phyloP scores from a whole-genome alignment of 495 filamentous ascomycete species.

The Penicillium paxilli region DNA sequence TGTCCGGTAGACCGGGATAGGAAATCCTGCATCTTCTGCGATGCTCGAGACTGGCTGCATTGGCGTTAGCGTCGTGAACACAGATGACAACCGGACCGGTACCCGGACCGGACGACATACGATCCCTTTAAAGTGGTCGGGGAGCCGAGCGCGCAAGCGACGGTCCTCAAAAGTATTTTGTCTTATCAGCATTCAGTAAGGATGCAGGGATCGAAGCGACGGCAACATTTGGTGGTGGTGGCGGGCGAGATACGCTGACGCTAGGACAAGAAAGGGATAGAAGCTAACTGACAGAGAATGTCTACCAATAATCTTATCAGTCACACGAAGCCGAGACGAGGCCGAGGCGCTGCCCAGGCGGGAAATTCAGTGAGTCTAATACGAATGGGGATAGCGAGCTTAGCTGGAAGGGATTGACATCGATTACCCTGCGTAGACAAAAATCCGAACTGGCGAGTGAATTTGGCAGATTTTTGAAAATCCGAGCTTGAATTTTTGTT shows the following conservation, averaged over 20 bases:
- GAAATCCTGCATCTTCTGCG: neutral
- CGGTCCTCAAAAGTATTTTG: neutral
- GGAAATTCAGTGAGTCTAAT: neutral
- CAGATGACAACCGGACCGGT: slow-evolving; percentile 2
- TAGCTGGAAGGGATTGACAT: no score
- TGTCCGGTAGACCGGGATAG: slow-evolving; percentile 9
- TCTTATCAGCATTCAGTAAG: neutral
- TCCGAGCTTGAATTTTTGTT: no score
- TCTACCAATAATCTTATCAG: neutral
- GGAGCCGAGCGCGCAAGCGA: neutral
- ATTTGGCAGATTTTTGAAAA: no score
- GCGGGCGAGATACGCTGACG: neutral
- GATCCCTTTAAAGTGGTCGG: neutral
- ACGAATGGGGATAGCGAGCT: no score
- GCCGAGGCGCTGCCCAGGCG: neutral
- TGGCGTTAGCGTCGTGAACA: neutral
- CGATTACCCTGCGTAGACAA: no score
- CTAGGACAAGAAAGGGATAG: neutral
- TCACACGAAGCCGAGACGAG: neutral
- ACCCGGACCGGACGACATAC: neutral
- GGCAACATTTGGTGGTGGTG: neutral
- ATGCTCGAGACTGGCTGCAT: neutral
- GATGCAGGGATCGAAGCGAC: neutral
- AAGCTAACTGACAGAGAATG: neutral
- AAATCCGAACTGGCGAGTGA: no score